Evolutionary conservation across 768 basidiomycete genomes (phyloP).

Genomic region (Suillus luteus): DNA sequence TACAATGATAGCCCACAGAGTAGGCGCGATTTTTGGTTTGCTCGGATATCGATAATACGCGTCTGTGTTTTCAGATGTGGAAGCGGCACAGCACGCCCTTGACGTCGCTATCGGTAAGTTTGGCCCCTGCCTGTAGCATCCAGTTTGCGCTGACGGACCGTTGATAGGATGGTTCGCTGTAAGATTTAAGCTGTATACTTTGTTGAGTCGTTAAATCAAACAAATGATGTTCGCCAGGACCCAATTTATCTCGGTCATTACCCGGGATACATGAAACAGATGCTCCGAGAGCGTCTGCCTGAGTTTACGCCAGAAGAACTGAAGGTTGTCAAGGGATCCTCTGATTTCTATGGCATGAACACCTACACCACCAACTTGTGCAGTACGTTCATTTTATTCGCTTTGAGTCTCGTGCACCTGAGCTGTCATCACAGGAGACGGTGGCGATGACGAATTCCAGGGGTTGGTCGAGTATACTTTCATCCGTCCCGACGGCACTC

Average conservation of each 20-base stretch:
- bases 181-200: too few species aligned
- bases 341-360: conserved; percentile 75
- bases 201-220: not conserved
- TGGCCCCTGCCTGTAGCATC: conserved; percentile 30
- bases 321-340: conserved; percentile 59
- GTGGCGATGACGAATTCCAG: conserved; percentile 65
- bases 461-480: conserved; percentile 62
- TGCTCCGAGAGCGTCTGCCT: conserved; percentile 60
- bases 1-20: conserved; percentile 70
- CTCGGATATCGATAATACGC: conserved; percentile 4
- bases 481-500: conserved; percentile 60
- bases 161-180: too few species aligned
- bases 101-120: conserved; percentile 69
- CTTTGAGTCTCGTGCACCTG: not conserved
- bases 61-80: conserved; percentile 49
- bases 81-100: conserved; percentile 69
- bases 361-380: conserved; percentile 69
- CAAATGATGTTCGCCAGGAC: conserved; percentile 38
- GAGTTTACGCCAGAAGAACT: conserved; percentile 58
- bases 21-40: conserved; percentile 34
- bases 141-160: conserved; percentile 25
- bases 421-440: conserved; percentile 44
- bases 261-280: conserved; percentile 56
- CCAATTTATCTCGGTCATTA: conserved; percentile 75
- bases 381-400: conserved; percentile 38